Base-by-base conservation (phyloP, 331 rosid genomes). In the Erythrophleum ivorense region DNA sequence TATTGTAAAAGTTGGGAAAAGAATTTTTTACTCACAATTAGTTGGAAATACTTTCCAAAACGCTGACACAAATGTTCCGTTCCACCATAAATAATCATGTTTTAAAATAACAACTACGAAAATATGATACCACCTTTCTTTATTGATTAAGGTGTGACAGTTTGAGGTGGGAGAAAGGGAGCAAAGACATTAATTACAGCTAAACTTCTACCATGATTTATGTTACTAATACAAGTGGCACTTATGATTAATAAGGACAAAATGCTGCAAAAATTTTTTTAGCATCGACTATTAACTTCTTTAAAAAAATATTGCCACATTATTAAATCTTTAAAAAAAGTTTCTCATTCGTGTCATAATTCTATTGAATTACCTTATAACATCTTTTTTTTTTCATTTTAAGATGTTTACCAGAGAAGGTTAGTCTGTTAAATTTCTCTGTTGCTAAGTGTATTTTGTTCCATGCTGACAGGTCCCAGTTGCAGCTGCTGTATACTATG, bases 401-500 rank as follows among this genome's bases (percentile, higher is more conserved):
- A 59, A 9, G 53, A 21, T 49, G 59, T 55, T 54, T 77, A 16
- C 12, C 24, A 16, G 36, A n/a, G 18, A 48, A 72, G 41, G 19
- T 0, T 13, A 78, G 46, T 36, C 31, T 82, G 15, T 75, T 8
- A 57, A 41, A 43, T 54, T 65, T 78, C 24, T 72, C 10, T 3
- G 64, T 64, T 41, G 48, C 6, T 80, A 53, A 63, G 62, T 9
- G 3, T 31, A 4, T 43, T 75, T 66, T 59, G 69, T 80, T 79
- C 55, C 8, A 52, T 43, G 76, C 43, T 58, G 40, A 74, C 90
- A 96, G 97, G 98, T 96, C 53, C 98, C 98, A 24, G 97, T 96
- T 75, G 99, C 92, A 13, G 98, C 99, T n/a, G 97, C 97, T 14
- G 95, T 94, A 60, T 96, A 92, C 83, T 92, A 91, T 15, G 99